Evolutionary conservation across 768 basidiomycete species (phyloP).

Genomic region (Peribolospora kevripleyi): DNA sequence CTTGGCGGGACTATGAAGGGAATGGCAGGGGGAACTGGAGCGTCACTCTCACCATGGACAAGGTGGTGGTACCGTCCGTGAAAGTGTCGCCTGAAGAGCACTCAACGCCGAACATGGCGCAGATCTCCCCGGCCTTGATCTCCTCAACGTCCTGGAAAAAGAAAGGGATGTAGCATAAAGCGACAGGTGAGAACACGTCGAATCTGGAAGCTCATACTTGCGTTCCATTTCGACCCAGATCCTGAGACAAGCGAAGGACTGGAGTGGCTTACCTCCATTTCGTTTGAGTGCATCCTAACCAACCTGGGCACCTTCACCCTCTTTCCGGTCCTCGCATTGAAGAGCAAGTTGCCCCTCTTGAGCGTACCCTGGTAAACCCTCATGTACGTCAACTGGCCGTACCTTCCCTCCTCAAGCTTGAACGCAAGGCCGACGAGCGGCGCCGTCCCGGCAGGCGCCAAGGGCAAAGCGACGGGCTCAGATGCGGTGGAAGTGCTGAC

Average conservation of each 20-base stretch:
- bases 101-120: constrained; percentile 96
- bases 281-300: constrained; percentile 93
- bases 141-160: constrained; percentile 55
- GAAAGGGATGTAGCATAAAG: not conserved
- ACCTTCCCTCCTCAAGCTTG: constrained; percentile 92
- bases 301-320: constrained; percentile 87
- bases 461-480: constrained; percentile 33
- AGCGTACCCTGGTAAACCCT: constrained; percentile 87
- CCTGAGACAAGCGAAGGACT: not conserved
- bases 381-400: constrained; percentile 95
- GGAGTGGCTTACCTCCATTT: constrained; percentile 60
- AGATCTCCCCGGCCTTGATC: constrained; percentile 93
- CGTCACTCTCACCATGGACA: constrained; percentile 53
- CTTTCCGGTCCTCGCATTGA: constrained; percentile 83
- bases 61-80: constrained; percentile 68
- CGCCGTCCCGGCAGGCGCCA: constrained; percentile 47
- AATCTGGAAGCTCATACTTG: not conserved
- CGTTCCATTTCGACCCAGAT: not conserved
- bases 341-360: constrained; percentile 62
- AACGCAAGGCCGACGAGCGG: constrained; percentile 87
- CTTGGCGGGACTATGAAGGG: not conserved
- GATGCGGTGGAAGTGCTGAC: constrained; percentile 32
- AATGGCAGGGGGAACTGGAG: not conserved
- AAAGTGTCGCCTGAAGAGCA: constrained; percentile 96
- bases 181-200: not conserved